These are phyloP conservation scores for Arctium lappa DNA, from an alignment of 129 eudicot genomes.

Conservation along the genomic window DNA sequence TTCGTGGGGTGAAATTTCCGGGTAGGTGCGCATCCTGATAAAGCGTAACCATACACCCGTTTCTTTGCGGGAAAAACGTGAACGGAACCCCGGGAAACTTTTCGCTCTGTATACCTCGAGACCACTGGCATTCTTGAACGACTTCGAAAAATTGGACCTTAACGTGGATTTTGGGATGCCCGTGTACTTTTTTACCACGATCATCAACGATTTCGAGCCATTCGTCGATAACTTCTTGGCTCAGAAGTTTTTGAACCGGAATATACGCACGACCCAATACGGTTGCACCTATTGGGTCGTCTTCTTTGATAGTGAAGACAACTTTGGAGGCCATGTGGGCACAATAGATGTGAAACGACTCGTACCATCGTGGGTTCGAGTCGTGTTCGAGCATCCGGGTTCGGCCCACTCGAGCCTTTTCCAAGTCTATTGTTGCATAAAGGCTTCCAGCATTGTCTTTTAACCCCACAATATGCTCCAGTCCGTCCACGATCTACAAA, in stretches of 20 bases:
- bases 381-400: constrained; percentile 53
- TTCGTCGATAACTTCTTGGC: constrained; percentile 51
- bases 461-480: constrained; percentile 44
- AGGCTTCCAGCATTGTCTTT: constrained; percentile 42
- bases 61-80: constrained; percentile 67
- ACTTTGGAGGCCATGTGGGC: constrained; percentile 86
- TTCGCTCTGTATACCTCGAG: constrained; percentile 51
- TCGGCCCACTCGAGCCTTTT: constrained; percentile 82
- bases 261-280: constrained; percentile 64
- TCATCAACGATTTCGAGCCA: constrained; percentile 60
- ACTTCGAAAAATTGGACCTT: constrained; percentile 63
- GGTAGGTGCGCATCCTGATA: constrained; percentile 88
- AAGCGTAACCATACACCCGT: constrained; percentile 62
- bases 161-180: constrained; percentile 61
- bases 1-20: constrained; percentile 62
- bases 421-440: constrained; percentile 78
- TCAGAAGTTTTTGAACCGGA: constrained; percentile 48
- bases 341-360: constrained; percentile 82
- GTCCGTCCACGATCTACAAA: constrained; percentile 50
- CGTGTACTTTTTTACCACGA: constrained; percentile 43
- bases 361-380: constrained; percentile 83
- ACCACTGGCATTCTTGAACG: constrained; percentile 59
- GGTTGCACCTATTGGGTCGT: constrained; percentile 68
- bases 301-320: constrained; percentile 59
- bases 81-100: constrained; percentile 84